Conservation (phyloP, 352 stramenopile species). For the Globisporangium sylvaticum region DNA sequence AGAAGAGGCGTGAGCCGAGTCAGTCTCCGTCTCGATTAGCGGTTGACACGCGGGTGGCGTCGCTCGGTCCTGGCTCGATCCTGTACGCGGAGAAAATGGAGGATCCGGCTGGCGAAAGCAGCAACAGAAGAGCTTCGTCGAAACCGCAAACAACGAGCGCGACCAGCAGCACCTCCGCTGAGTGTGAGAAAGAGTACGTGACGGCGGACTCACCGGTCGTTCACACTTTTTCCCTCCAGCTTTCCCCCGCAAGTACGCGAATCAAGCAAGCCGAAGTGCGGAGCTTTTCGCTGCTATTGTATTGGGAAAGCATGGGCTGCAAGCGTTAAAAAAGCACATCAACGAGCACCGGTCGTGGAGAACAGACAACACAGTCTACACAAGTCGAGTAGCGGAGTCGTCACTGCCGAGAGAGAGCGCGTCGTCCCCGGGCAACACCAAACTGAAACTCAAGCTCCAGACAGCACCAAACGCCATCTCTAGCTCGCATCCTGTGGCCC, state of each 20-base stretch:
- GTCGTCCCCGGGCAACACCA: not conserved
- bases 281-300: conserved; percentile 27
- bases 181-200: conserved; percentile 24
- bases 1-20: conserved; percentile 12
- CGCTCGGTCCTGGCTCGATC: conserved; percentile 30
- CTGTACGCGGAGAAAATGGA: conserved; percentile 26
- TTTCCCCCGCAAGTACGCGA: conserved; percentile 17
- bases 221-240: conserved; percentile 23
- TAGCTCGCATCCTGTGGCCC: not conserved
- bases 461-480: not conserved
- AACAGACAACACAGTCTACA: conserved; percentile 20
- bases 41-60: conserved; percentile 37
- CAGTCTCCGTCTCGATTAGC: conserved; percentile 21
- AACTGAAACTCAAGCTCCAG: conserved; percentile 3
- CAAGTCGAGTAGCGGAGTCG: conserved; percentile 25
- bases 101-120: not conserved
- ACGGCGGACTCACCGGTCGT: conserved; percentile 40
- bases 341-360: conserved; percentile 25
- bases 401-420: conserved; percentile 5
- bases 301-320: conserved; percentile 32
- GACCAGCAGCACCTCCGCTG: not conserved
- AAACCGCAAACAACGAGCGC: not conserved
- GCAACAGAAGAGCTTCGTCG: not conserved
- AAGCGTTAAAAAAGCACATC: conserved; percentile 23
- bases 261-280: conserved; percentile 11